These are phyloP conservation scores for Alternaria incomplexa DNA, from an alignment of 2,329 filamentous ascomycete species.

Conservation along the genomic window DNA sequence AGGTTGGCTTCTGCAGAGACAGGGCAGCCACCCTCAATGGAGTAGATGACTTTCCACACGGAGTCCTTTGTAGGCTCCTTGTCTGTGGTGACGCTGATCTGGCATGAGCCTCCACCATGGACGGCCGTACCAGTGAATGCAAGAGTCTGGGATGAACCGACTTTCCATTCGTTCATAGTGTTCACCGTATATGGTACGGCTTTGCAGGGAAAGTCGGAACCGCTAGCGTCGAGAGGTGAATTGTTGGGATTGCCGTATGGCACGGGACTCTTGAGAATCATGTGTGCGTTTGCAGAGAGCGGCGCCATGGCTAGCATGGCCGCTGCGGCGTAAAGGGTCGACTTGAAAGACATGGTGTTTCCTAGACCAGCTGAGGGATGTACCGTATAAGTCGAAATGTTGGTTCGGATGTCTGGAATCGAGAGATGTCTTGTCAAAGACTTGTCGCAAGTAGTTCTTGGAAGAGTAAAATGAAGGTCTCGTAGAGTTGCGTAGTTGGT, in stretches of 20 bases:
- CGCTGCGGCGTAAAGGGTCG: constrained; percentile 17
- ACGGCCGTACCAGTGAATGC: constrained; percentile 73
- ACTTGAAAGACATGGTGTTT: constrained; percentile 14
- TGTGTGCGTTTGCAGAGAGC: constrained; percentile 70
- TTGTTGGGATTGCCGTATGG: constrained; percentile 67
- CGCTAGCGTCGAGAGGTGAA: constrained; percentile 64
- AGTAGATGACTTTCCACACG: constrained; percentile 87
- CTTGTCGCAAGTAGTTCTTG: constrained; percentile 5
- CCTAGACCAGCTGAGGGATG: constrained; percentile 9
- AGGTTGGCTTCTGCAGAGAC: constrained; percentile 12
- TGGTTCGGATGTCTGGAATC: constrained; percentile 1
- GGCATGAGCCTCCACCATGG: constrained; percentile 91
- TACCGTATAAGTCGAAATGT: constrained; percentile 7
- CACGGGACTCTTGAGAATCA: constrained; percentile 72
- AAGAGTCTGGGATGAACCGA: constrained; percentile 68
- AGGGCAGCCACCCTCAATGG: constrained; percentile 85
- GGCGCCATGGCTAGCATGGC: constrained; percentile 55
- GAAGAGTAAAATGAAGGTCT: neutral
- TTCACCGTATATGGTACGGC: constrained; percentile 49
- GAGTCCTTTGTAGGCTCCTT: constrained; percentile 68
- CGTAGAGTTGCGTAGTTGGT: constrained; percentile 3
- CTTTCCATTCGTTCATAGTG: constrained; percentile 64
- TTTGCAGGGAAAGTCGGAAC: constrained; percentile 85
- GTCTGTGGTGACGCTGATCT: constrained; percentile 82
- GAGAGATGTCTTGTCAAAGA: neutral